These are phyloP conservation scores for Trichomonascaceae sp. DNA, from an alignment of 1,139 yeast species.

Conservation along the genomic window DNA sequence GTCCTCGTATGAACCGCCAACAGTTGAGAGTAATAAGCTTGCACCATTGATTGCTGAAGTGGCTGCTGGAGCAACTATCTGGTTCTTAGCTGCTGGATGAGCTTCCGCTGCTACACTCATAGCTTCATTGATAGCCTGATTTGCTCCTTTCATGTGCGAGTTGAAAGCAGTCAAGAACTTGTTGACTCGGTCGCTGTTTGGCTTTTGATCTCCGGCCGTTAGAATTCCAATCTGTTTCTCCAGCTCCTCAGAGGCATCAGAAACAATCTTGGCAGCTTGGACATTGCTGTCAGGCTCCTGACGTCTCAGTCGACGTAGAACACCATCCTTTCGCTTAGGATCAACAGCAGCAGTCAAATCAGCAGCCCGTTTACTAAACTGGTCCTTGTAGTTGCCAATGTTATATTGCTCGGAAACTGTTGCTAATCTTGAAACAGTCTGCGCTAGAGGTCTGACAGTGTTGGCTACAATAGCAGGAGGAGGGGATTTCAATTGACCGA, in stretches of 20 bases:
- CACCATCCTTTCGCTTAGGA: background rate
- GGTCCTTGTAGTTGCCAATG: conserved; percentile 7
- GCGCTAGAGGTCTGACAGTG: conserved; percentile 16
- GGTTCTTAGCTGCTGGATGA: background rate
- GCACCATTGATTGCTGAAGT: conserved; percentile 14
- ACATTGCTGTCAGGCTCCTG: background rate
- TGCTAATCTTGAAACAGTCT: conserved; percentile 8
- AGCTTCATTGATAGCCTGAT: conserved; percentile 23
- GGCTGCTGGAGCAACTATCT: conserved; percentile 18
- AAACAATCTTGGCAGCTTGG: conserved; percentile 6
- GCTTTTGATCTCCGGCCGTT: conserved; percentile 21
- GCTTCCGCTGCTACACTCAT: conserved; percentile 17
- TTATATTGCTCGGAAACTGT: conserved; percentile 10
- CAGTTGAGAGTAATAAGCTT: conserved; percentile 8
- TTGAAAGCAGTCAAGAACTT: conserved; percentile 28
- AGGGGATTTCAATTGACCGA: conserved; percentile 26
- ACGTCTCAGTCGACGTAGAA: background rate
- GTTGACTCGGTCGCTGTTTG: conserved; percentile 23
- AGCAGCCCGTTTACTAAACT: conserved; percentile 9
- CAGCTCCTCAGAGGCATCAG: background rate
- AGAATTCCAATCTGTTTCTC: conserved; percentile 12
- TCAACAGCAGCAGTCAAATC: background rate
- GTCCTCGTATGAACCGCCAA: background rate
- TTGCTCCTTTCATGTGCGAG: conserved; percentile 28
- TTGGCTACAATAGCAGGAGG: conserved; percentile 21